Conservation (phyloP, 192 early-diverging fungal genomes). For the Neocallimastix lanati region DNA sequence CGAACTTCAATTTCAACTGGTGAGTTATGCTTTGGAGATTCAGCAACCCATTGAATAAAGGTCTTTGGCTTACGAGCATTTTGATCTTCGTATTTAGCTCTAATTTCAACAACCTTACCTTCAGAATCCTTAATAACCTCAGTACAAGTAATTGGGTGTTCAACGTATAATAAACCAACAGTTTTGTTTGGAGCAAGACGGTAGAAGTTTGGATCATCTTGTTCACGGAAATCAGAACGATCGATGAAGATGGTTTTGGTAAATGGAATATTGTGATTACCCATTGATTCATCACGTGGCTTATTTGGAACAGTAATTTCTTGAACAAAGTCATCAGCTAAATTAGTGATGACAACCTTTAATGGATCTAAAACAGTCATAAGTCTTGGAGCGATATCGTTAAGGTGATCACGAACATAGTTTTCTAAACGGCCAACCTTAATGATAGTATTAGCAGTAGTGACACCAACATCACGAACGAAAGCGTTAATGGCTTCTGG, state of each 20-base stretch:
- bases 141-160: conserved; percentile 73
- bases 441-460: conserved; percentile 60
- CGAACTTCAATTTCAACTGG: conserved; percentile 73
- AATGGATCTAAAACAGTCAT: conserved; percentile 83
- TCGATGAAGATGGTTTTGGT: conserved; percentile 90
- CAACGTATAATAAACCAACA: conserved; percentile 79
- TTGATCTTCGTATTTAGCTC: conserved; percentile 63
- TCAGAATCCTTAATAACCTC: conserved; percentile 49
- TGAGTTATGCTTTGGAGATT: conserved; percentile 60
- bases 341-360: conserved; percentile 73
- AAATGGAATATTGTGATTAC: conserved; percentile 74
- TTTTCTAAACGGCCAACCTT: conserved; percentile 80
- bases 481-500: conserved; percentile 96
- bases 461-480: conserved; percentile 84
- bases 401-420: conserved; percentile 83
- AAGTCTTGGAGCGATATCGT: conserved; percentile 77
- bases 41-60: conserved; percentile 96
- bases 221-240: conserved; percentile 72
- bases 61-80: conserved; percentile 71
- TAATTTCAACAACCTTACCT: conserved; percentile 68
- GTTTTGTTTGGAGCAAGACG: conserved; percentile 82
- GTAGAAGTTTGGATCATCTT: conserved; percentile 86
- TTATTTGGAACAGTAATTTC: conserved; percentile 73
- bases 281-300: conserved; percentile 70
- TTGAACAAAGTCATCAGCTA: conserved; percentile 56